These are phyloP conservation scores for Sporisorium graminicola DNA, from an alignment of 1,284 basidiomycete genomes.

Conservation along the genomic window DNA sequence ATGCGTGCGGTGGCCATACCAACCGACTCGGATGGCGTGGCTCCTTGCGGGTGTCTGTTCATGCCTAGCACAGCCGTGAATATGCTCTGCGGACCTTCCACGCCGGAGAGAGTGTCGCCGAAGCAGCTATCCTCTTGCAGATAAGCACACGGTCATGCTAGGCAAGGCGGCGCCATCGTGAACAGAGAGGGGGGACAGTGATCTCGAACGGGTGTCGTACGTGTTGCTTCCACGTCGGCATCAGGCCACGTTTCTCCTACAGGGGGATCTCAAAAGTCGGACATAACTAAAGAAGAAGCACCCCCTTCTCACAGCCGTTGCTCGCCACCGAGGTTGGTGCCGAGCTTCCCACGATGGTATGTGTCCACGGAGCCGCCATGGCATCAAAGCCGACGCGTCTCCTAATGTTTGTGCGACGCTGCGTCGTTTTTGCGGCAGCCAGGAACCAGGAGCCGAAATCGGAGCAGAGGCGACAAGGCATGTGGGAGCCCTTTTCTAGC, in stretches of 20 bases:
- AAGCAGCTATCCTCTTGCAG: not conserved
- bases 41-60: not conserved
- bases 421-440: not conserved
- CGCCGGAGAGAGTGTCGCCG: not conserved
- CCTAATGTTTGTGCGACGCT: not conserved
- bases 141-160: no score
- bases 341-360: not conserved
- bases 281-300: not conserved
- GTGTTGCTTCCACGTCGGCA: constrained; percentile 6
- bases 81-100: not conserved
- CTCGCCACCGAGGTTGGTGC: not conserved
- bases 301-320: not conserved
- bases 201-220: not conserved
- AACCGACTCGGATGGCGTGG: constrained; percentile 1
- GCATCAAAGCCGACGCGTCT: not conserved
- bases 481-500: not conserved
- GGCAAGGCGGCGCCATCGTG: no score
- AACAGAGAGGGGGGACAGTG: no score
- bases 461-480: not conserved
- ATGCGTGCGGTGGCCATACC: not conserved
- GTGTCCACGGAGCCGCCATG: not conserved
- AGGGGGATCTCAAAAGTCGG: not conserved
- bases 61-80: constrained; percentile 6
- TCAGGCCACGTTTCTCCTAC: constrained; percentile 9
- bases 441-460: constrained; percentile 1